Conservation (phyloP, 805 yeast genomes). For the Millerozyma acaciae region DNA sequence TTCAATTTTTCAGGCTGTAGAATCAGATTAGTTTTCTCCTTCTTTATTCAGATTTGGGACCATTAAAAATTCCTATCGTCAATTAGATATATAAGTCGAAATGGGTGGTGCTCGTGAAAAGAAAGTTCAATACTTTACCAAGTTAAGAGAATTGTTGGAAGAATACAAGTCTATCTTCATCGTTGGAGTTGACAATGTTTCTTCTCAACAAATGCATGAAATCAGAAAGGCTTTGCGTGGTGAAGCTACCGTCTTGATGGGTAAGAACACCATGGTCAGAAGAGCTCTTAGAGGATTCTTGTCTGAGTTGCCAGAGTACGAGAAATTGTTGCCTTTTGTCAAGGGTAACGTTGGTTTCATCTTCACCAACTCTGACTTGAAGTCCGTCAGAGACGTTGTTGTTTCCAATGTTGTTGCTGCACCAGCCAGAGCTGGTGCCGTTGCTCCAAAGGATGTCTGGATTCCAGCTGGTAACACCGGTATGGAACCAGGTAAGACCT, state of each 20-base stretch:
- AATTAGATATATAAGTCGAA: constrained; percentile 64
- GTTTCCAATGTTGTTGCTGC: constrained; percentile 97
- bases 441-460: constrained; percentile 97
- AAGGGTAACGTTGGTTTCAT: constrained; percentile 99
- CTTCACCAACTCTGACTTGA: constrained; percentile 95
- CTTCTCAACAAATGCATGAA: constrained; percentile 99
- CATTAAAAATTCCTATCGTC: constrained; percentile 93
- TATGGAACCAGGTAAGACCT: constrained; percentile 99
- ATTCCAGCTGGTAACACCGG: constrained; percentile 99
- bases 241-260: constrained; percentile 95
- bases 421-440: constrained; percentile 99
- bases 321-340: constrained; percentile 90
- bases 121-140: constrained; percentile 91
- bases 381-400: constrained; percentile 84
- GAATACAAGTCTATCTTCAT: constrained; percentile 97
- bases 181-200: constrained; percentile 99
- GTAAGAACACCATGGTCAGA: constrained; percentile 99
- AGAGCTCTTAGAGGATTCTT: constrained; percentile 98
- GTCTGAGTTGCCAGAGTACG: constrained; percentile 91
- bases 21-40: not conserved
- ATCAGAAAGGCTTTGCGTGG: constrained; percentile 96
- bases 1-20: not conserved
- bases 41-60: constrained; percentile 23
- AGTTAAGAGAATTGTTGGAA: constrained; percentile 91
- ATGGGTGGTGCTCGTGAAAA: constrained; percentile 99